Base-by-base conservation (phyloP, 2,329 filamentous ascomycete species). In the Canariomyces notabilis region DNA sequence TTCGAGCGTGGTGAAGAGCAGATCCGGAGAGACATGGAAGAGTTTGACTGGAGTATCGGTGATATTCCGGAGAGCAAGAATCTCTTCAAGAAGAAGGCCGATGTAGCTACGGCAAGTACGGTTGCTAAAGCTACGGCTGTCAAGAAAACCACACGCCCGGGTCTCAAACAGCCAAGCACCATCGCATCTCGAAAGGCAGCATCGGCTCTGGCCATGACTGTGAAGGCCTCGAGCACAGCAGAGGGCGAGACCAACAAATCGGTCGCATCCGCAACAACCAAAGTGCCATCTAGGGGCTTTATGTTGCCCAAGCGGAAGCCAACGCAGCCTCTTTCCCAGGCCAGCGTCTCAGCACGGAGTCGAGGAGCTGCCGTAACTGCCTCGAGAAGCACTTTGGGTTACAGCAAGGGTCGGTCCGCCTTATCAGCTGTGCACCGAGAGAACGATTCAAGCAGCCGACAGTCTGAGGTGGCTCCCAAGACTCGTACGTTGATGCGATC, bases 331-430 rank as follows among this genome's bases (percentile, higher is more conserved):
- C 57, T 65, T 5, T 56, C 66, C 5, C 66, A 73, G 2, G 67
- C 70, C 6, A 76, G 75, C 50, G 62, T 66, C 38, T 66, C 73
- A 1, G 72, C 73, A 8, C 72, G 78, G 56, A 78, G 81, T 37
- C 77, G 80, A 53, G 75, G 75, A 7, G 72, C 77, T 9, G 83
- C 85, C 1, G 75, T 79, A 18, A 79, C 78, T 5, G 82, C 81
- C 5, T 95, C 89, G 2, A 80, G 83, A 52, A 90, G 81, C 45
- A 95, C 89, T 0, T 76, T 95, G 34, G 90, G 90, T 14, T 95
- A 95, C 62, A 87, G 79, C 46, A 88, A 85, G 63, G 89, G 90
- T 26, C 79, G 87, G 26, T 71, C 71, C 4, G 70, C 75, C 4
- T 74, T 72, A 1, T 72, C 72, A 0, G 64, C 74, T 34, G 59